phyloP scores from a whole-genome alignment of 2,329 filamentous ascomycete genomes.

The Periconia macrospinosa region DNA sequence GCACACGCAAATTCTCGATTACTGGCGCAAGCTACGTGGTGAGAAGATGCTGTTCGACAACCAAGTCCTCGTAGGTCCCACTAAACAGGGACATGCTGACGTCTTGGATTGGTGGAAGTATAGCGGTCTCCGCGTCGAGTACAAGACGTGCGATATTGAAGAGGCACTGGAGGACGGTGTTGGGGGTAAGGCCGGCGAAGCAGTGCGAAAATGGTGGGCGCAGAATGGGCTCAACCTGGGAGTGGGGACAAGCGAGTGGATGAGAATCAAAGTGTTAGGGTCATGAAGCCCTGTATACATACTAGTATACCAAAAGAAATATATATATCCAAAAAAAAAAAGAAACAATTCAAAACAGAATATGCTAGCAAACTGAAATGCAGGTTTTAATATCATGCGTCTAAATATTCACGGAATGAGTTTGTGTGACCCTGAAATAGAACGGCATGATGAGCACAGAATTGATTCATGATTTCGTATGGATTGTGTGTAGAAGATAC shows the following conservation, averaged over 20 bases:
- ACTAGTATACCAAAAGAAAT: too few species aligned
- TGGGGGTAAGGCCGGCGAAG: slow-evolving; percentile 66
- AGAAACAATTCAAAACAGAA: too few species aligned
- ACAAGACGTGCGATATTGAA: slow-evolving; percentile 93
- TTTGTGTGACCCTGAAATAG: too few species aligned
- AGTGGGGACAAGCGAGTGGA: slow-evolving; percentile 84
- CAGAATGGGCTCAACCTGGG: slow-evolving; percentile 79
- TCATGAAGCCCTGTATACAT: slow-evolving; percentile 12
- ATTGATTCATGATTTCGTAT: too few species aligned
- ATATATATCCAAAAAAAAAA: too few species aligned
- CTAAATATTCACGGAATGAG: too few species aligned
- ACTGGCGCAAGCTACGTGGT: slow-evolving; percentile 76
- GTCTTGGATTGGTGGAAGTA: slow-evolving; percentile 93
- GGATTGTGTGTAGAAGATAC: too few species aligned
- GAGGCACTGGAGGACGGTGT: slow-evolving; percentile 90
- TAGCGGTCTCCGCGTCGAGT: slow-evolving; percentile 78
- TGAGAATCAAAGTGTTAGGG: slow-evolving; percentile 72
- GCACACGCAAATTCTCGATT: slow-evolving; percentile 78
- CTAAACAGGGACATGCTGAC: slow-evolving; percentile 79
- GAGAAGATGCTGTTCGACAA: slow-evolving; percentile 80
- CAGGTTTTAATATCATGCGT: too few species aligned
- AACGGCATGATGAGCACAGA: too few species aligned
- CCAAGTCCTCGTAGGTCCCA: slow-evolving; percentile 82
- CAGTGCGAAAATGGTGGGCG: slow-evolving; percentile 85
- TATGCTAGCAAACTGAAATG: too few species aligned